phyloP scores from a whole-genome alignment of 1,284 basidiomycete genomes.

The Ganoderma multipileum region DNA sequence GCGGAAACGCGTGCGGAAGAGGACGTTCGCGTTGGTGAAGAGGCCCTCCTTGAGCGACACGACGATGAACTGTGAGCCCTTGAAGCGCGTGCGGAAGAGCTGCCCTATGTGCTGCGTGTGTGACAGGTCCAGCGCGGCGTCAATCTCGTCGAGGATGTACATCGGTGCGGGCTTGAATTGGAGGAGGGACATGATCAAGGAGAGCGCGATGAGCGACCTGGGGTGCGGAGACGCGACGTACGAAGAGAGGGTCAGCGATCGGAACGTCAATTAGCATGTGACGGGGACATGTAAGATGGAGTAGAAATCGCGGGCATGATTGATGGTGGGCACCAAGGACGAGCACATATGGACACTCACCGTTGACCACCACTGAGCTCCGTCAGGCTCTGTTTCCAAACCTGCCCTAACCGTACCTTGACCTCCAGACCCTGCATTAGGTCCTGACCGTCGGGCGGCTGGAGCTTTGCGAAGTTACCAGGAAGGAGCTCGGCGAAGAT shows the following conservation, averaged over 20 bases:
- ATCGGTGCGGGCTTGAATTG: conserved; percentile 99
- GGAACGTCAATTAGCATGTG: too few relatives aligned
- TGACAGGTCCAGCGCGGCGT: conserved; percentile 94
- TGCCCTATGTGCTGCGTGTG: conserved; percentile 98
- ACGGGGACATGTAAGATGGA: not conserved
- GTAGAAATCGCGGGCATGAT: too few relatives aligned
- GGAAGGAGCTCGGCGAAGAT: conserved; percentile 97
- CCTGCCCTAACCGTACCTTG: conserved; percentile 92
- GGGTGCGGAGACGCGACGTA: not conserved
- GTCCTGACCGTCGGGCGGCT: conserved; percentile 93
- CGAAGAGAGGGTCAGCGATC: not conserved
- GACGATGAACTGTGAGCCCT: conserved; percentile 97
- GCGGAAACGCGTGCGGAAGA: conserved; percentile 92
- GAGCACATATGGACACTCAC: too few relatives aligned
- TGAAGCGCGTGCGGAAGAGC: conserved; percentile 96
- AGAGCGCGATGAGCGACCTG: conserved; percentile 95
- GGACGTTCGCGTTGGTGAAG: conserved; percentile 97
- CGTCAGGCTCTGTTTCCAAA: conserved; percentile 98
- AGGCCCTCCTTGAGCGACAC: conserved; percentile 97
- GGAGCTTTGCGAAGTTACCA: conserved; percentile 95
- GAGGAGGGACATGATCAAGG: conserved; percentile 96
- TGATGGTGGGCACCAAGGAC: too few relatives aligned
- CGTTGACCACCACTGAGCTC: conserved; percentile 98
- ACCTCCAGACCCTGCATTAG: conserved; percentile 96
- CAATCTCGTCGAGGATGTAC: conserved; percentile 99